These are phyloP conservation scores for Cephaloascus albidus DNA, from an alignment of 805 yeast species.

Conservation along the genomic window DNA sequence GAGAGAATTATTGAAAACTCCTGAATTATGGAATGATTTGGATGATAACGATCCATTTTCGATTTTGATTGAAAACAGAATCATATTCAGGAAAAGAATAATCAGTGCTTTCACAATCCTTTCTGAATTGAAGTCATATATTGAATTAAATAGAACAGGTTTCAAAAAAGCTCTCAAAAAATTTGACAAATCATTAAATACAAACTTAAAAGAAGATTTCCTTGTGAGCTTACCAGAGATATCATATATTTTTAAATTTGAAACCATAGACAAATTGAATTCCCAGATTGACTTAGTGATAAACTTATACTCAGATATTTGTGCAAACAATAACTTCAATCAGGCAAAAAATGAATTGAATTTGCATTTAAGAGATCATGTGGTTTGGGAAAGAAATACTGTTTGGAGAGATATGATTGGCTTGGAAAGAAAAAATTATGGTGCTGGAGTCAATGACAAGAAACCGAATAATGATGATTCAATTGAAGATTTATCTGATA, in stretches of 20 bases:
- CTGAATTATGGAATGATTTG: slow-evolving; percentile 20
- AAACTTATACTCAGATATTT: slow-evolving; percentile 26
- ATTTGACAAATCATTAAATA: slow-evolving; percentile 75
- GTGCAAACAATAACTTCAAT: slow-evolving; percentile 29
- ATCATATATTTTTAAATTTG: slow-evolving; percentile 44
- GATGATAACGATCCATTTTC: slow-evolving; percentile 13
- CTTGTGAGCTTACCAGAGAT: slow-evolving; percentile 34
- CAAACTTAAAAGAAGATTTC: slow-evolving; percentile 51
- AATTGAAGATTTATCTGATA: slow-evolving; percentile 10
- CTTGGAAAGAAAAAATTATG: slow-evolving; percentile 77
- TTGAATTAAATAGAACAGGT: slow-evolving; percentile 82
- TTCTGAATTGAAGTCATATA: slow-evolving; percentile 74
- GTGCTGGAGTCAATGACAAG: slow-evolving; percentile 36
- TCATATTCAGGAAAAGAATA: slow-evolving; percentile 60
- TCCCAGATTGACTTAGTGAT: slow-evolving; percentile 21
- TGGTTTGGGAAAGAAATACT: slow-evolving; percentile 95
- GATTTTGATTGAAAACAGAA: slow-evolving; percentile 39
- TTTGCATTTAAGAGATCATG: slow-evolving; percentile 72
- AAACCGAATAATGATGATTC: slow-evolving; percentile 10
- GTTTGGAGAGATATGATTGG: slow-evolving; percentile 98
- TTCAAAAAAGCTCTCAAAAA: slow-evolving; percentile 85
- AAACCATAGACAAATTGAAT: slow-evolving; percentile 20
- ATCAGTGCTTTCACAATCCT: slow-evolving; percentile 61
- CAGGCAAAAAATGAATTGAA: slow-evolving; percentile 34
- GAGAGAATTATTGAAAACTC: slow-evolving; percentile 10